These are phyloP conservation scores for Cotoneaster glaucophyllus DNA, from an alignment of 306 rosid genomes.

Conservation along the genomic window DNA sequence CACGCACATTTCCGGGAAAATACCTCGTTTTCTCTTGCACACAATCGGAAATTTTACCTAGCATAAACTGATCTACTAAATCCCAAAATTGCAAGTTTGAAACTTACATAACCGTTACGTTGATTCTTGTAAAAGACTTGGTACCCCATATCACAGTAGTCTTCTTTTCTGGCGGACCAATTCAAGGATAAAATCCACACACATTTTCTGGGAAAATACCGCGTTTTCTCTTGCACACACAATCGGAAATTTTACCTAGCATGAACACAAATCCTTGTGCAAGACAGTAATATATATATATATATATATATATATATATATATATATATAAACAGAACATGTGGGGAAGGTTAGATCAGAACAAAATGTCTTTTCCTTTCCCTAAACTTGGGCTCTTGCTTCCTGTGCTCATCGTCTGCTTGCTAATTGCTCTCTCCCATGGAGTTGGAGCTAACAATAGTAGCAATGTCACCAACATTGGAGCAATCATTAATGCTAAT, in stretches of 20 bases:
- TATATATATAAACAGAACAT: neutral
- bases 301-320: neutral
- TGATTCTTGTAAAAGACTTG: neutral
- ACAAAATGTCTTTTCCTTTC: slow-evolving; percentile 9
- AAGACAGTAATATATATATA: neutral
- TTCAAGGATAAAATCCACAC: neutral
- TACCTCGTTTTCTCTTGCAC: neutral
- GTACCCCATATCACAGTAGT: neutral
- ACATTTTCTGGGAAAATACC: neutral
- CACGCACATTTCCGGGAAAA: neutral
- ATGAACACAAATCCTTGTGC: neutral
- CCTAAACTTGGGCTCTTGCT: slow-evolving; percentile 1
- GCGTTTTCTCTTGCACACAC: neutral
- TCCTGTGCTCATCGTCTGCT: neutral
- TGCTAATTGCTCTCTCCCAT: neutral
- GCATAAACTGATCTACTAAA: neutral
- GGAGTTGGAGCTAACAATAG: slow-evolving; percentile 16
- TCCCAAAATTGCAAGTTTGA: too few species aligned
- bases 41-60: neutral
- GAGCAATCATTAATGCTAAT: slow-evolving; percentile 32
- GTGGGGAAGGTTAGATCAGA: neutral
- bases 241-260: neutral
- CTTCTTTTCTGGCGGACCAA: neutral
- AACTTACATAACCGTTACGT: too few species aligned
- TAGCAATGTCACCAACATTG: slow-evolving; percentile 19